A percentile compares a stretch with the other conserved stretches of the same genome.
Evolutionary conservation across 116 monocot genomes (phyloP).

Genomic region (Cymodocea nodosa): DNA sequence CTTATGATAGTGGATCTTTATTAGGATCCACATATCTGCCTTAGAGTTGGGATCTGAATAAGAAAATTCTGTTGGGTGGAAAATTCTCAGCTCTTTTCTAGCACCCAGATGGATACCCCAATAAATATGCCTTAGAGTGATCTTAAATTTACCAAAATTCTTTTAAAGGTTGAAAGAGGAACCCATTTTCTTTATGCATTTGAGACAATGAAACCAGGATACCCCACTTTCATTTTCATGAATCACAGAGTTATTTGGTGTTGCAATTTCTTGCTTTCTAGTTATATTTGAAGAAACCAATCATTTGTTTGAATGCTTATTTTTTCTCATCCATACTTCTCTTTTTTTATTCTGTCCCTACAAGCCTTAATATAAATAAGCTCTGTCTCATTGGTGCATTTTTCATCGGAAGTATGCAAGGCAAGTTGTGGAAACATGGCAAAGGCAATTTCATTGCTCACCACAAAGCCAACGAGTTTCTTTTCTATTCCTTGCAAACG

Average conservation of each 20-base stretch:
- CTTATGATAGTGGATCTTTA: too few species aligned
- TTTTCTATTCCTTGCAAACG: conserved; percentile 73
- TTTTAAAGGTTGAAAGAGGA: not conserved
- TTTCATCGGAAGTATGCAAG: conserved; percentile 71
- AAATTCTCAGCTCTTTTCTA: too few species aligned
- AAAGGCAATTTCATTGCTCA: conserved; percentile 44
- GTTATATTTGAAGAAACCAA: not conserved
- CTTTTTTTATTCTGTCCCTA: not conserved
- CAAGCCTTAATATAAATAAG: conserved; percentile 34
- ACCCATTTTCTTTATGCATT: not conserved
- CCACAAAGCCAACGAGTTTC: conserved; percentile 38
- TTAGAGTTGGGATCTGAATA: too few species aligned
- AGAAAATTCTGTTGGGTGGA: too few species aligned
- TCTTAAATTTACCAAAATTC: too few species aligned
- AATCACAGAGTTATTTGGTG: not conserved
- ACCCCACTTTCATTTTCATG: not conserved
- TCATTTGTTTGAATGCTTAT: too few species aligned
- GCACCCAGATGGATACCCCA: too few species aligned
- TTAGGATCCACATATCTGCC: too few species aligned
- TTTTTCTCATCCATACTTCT: not conserved
- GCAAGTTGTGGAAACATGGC: conserved; percentile 87
- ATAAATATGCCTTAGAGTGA: too few species aligned
- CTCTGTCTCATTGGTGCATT: conserved; percentile 93
- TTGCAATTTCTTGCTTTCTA: not conserved
- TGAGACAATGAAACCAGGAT: not conserved